Base-by-base conservation (phyloP, 1,139 yeast species). In the Yamadazyma blattariae region DNA sequence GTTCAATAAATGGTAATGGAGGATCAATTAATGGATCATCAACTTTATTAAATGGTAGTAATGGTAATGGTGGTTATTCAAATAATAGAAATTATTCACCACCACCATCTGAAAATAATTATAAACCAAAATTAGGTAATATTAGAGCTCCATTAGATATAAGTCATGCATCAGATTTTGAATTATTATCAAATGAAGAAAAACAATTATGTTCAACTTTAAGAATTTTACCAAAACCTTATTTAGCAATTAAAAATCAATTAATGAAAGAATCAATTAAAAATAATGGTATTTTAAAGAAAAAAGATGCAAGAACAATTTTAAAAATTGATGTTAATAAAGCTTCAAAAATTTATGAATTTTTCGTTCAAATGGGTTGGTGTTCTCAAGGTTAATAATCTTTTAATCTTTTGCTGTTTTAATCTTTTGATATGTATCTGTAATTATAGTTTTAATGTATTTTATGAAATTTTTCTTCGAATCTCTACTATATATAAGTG, bases 301-400 rank as follows among this genome's bases (percentile, higher is more conserved):
- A 85, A 61, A 83, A 86, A 52, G 83, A 85, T 30, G 94, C 95
- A 7, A 73, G 90, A 48, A 96, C 83, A 43, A 65, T 89, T 39
- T 63, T 88, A 40, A 86, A 88, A 52, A 82, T 92, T 39, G 98
- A 94, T 53, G 84, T 88, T 20, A 75, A 77, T 48, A 92, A 92
- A 58, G 88, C 96, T 1, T 81, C 88, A 18, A 80, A 83, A 55
- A 85, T 92, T 34, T 90, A 85, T 59, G 97, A 92, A 54, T 92
- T 92, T 54, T 90, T 92, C 59, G 88, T 85, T 41, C 81, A 81
- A 42, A 96, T 90, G 73, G 85, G 89, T 39, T 92, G 98, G 98
- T 68, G 73, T 42, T 57, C 70, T 8, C 76, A 67, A 37, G 74
- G 73, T 3, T 70, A 52, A 26, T 12, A 21, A 24, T 18, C 14